Percentiles rank a stretch among this genome's conserved stretches.
Conservation (phyloP, 2,329 filamentous ascomycete species). For the Acrodontium crateriforme region DNA sequence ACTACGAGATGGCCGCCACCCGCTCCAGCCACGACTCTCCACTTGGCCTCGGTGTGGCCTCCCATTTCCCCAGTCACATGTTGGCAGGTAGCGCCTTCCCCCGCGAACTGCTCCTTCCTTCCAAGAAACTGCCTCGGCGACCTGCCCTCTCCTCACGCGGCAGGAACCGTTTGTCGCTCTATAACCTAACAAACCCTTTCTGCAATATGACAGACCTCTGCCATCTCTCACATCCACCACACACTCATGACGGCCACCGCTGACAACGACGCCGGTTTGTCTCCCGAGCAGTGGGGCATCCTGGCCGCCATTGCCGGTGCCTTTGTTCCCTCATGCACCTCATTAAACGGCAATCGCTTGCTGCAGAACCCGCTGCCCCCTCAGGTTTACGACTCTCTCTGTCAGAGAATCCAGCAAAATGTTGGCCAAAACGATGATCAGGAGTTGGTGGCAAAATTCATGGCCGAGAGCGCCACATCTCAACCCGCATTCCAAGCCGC, state of each 20-base stretch:
- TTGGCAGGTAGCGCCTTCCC: too few species aligned
- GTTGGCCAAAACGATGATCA: constrained; percentile 29
- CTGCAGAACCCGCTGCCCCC: constrained; percentile 14
- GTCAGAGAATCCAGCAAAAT: constrained; percentile 31
- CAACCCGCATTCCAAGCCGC: constrained; percentile 40
- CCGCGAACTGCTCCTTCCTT: too few species aligned
- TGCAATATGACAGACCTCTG: constrained; percentile 2
- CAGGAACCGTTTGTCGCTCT: background rate
- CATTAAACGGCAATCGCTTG: constrained; percentile 10
- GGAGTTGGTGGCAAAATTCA: constrained; percentile 16
- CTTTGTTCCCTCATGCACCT: constrained; percentile 43
- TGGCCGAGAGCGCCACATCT: constrained; percentile 24
- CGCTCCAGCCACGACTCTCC: too few species aligned
- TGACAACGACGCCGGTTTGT: too few species aligned
- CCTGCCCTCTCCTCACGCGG: too few species aligned
- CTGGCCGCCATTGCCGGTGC: constrained; percentile 44
- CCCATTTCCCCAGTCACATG: too few species aligned
- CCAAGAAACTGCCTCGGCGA: too few species aligned
- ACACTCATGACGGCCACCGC: constrained; percentile 32
- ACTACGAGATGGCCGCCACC: too few species aligned
- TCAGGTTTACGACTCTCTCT: constrained; percentile 35
- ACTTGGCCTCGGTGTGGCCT: too few species aligned
- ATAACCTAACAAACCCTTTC: too few species aligned
- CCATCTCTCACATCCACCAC: constrained; percentile 33
- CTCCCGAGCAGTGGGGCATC: constrained; percentile 43